Conservation (phyloP, 2,329 filamentous ascomycete genomes). For the Tolypocladium cylindrosporum region DNA sequence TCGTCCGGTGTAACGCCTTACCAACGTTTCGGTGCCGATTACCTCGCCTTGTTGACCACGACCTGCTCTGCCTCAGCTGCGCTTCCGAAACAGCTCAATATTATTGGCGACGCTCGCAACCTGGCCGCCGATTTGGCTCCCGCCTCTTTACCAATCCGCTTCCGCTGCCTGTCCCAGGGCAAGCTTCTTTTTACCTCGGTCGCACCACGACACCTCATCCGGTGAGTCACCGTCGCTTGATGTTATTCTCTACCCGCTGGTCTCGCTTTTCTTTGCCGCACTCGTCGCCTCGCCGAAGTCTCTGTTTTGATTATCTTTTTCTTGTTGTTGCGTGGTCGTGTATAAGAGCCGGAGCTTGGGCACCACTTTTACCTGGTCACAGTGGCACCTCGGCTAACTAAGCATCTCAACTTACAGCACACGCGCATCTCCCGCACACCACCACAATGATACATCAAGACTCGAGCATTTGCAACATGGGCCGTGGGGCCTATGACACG, state of each 20-base stretch:
- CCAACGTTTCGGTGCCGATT: conserved; percentile 23
- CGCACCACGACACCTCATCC: conserved; percentile 17
- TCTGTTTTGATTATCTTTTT: not conserved
- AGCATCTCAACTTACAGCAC: not conserved
- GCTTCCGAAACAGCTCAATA: conserved; percentile 20
- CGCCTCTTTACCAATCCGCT: conserved; percentile 3
- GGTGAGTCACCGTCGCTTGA: conserved; percentile 25
- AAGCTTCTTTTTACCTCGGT: conserved; percentile 12
- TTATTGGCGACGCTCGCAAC: conserved; percentile 24
- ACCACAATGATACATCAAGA: conserved; percentile 26
- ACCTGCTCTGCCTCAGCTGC: conserved; percentile 15
- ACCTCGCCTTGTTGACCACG: conserved; percentile 18
- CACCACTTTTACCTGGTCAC: not conserved
- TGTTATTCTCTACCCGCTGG: conserved; percentile 5
- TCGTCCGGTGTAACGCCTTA: conserved; percentile 20
- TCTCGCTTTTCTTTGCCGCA: conserved; percentile 7
- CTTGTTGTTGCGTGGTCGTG: not conserved
- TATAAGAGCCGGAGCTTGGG: conserved; percentile 1
- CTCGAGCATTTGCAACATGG: conserved; percentile 32
- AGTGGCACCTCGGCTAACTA: conserved; percentile 1
- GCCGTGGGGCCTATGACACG: conserved; percentile 41
- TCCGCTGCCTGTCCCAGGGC: conserved; percentile 8
- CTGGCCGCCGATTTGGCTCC: conserved; percentile 20
- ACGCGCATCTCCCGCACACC: not conserved
- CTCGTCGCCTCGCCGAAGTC: not conserved